phyloP scores from a whole-genome alignment of 257 asterid species.

The Anisodus tanguticus region DNA sequence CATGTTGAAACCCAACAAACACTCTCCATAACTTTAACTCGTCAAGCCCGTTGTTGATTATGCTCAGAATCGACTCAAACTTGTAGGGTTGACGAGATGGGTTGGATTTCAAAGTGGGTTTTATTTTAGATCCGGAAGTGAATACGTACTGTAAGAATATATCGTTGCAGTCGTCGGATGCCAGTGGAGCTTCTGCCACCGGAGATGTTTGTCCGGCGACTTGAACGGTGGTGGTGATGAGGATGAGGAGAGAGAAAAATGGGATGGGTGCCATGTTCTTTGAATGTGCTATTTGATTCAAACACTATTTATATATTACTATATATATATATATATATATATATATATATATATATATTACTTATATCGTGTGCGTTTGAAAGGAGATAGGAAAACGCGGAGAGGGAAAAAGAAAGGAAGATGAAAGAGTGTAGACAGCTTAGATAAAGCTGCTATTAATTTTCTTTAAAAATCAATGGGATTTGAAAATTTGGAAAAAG shows the following conservation, averaged over 20 bases:
- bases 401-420: conserved; percentile 50
- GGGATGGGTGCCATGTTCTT: conserved; percentile 43
- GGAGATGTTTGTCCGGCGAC: conserved; percentile 35
- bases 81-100: conserved; percentile 66
- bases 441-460: conserved; percentile 45
- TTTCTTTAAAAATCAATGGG: background rate
- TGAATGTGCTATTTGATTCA: conserved; percentile 38
- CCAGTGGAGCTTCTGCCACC: conserved; percentile 50
- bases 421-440: conserved; percentile 54
- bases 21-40: conserved; percentile 67
- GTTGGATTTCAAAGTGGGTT: conserved; percentile 53
- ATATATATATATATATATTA: conserved; percentile 4
- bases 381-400: conserved; percentile 27
- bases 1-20: conserved; percentile 78
- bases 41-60: conserved; percentile 72
- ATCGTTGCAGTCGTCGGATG: conserved; percentile 65
- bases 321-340: background rate
- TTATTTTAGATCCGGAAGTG: conserved; percentile 47
- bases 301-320: conserved; percentile 27
- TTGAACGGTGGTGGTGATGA: conserved; percentile 26
- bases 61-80: conserved; percentile 60
- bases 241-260: conserved; percentile 19
- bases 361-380: conserved; percentile 25
- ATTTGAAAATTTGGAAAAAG: background rate
- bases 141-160: conserved; percentile 61